Evolutionary conservation across 495 filamentous ascomycete genomes (phyloP).

Genomic region (Daldinia decipiens): DNA sequence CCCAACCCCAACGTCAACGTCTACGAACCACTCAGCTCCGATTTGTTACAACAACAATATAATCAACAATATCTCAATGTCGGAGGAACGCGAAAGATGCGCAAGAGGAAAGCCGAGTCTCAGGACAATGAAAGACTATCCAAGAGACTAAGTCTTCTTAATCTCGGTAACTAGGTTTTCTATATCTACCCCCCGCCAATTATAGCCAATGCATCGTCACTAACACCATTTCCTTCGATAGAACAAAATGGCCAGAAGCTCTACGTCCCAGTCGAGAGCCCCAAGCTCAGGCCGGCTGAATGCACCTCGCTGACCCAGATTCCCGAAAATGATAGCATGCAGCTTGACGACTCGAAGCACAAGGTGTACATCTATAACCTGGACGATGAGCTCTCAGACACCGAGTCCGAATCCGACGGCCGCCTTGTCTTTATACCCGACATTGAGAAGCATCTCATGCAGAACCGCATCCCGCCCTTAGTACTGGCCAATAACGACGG

Average conservation of each 20-base stretch:
- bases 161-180: conserved; percentile 75
- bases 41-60: conserved; percentile 23
- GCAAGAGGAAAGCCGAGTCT: conserved; percentile 65
- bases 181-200: not conserved
- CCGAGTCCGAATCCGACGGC: conserved; percentile 53
- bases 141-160: conserved; percentile 83
- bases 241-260: conserved; percentile 65
- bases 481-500: conserved; percentile 65
- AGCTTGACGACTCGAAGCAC: conserved; percentile 86
- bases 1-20: conserved; percentile 9
- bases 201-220: conserved; percentile 1
- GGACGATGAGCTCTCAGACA: conserved; percentile 79
- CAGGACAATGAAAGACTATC: conserved; percentile 68
- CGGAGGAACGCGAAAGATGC: conserved; percentile 48
- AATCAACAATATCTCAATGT: conserved; percentile 26
- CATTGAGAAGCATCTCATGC: conserved; percentile 76
- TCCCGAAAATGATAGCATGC: conserved; percentile 73
- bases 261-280: conserved; percentile 64
- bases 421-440: conserved; percentile 81
- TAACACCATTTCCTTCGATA: conserved; percentile 38
- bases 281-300: conserved; percentile 41
- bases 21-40: not conserved
- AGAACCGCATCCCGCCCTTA: conserved; percentile 72
- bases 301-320: conserved; percentile 14
- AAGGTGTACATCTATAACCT: conserved; percentile 91